phyloP scores from a whole-genome alignment of 2,329 filamentous ascomycete species.

The Aspergillus fumigatus region DNA sequence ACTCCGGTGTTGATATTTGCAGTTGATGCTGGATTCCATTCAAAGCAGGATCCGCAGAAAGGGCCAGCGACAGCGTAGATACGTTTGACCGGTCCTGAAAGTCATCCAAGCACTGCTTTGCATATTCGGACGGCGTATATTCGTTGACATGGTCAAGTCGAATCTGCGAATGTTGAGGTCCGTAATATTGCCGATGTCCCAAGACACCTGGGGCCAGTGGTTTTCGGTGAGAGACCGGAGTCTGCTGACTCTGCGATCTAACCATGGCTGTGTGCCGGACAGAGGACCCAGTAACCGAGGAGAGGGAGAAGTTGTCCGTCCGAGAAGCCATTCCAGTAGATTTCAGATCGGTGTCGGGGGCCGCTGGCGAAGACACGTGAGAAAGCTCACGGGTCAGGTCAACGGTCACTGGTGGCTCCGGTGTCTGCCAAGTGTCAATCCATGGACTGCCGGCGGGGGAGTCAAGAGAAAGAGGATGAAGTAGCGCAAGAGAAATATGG shows the following conservation, averaged over 20 bases:
- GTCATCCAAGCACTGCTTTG: conserved; percentile 33
- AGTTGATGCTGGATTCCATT: conserved; percentile 20
- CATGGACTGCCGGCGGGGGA: conserved; percentile 28
- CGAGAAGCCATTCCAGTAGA: conserved; percentile 24
- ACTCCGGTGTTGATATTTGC: conserved; percentile 18
- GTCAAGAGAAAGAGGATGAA: conserved; percentile 13
- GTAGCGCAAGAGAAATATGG: conserved; percentile 20
- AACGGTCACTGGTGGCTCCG: conserved; percentile 31
- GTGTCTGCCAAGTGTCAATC: conserved; percentile 42
- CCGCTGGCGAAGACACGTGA: conserved; percentile 26
- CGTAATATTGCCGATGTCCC: conserved; percentile 30
- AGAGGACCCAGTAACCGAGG: conserved; percentile 22
- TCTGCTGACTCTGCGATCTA: conserved; percentile 37
- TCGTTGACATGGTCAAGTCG: conserved; percentile 37
- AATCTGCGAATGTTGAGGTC: conserved; percentile 22
- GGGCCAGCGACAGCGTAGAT: conserved; percentile 22
- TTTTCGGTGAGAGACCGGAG: conserved; percentile 29
- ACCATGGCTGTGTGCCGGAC: conserved; percentile 33
- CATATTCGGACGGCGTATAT: conserved; percentile 41
- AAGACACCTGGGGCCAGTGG: conserved; percentile 19
- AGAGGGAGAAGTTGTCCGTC: conserved; percentile 19
- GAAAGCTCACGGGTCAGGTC: conserved; percentile 30
- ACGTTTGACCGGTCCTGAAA: conserved; percentile 17
- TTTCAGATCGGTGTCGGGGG: conserved; percentile 19
- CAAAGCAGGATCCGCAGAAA: conserved; percentile 22